Conservation (phyloP, 2,329 filamentous ascomycete genomes). For the Diaporthe caulivora region DNA sequence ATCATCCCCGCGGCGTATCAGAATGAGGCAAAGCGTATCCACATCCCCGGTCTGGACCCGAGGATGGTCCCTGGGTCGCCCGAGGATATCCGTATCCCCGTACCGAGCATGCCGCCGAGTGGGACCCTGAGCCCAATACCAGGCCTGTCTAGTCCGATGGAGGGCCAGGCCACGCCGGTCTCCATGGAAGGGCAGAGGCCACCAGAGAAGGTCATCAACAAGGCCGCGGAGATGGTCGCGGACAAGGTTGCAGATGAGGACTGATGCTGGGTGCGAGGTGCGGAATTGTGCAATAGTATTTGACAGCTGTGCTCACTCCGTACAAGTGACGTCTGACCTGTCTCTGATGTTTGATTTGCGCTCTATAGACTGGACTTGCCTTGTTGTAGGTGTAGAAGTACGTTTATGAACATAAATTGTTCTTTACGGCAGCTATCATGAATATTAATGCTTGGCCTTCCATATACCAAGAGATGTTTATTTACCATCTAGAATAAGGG, state of each 20-base stretch:
- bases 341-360: not conserved
- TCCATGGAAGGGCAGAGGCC: constrained; percentile 47
- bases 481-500: not conserved
- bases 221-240: constrained; percentile 61
- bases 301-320: not conserved
- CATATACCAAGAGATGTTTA: too few relatives aligned
- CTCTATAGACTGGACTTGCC: not conserved
- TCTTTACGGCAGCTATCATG: not conserved
- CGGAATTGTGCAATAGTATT: not conserved
- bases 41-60: constrained; percentile 77
- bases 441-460: not conserved
- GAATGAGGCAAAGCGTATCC: constrained; percentile 92
- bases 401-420: not conserved
- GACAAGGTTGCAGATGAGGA: constrained; percentile 67
- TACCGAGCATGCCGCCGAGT: constrained; percentile 63
- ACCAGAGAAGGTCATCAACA: constrained; percentile 64
- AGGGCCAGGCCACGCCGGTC: constrained; percentile 51
- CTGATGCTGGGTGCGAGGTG: constrained; percentile 44
- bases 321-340: not conserved
- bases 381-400: not conserved
- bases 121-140: constrained; percentile 59
- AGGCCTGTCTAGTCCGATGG: constrained; percentile 60
- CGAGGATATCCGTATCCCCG: constrained; percentile 84
- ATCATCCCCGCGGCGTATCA: constrained; percentile 98
- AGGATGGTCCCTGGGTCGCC: constrained; percentile 82